Conservation (phyloP, 495 filamentous ascomycete species). For the Aspergillus avenaceus region DNA sequence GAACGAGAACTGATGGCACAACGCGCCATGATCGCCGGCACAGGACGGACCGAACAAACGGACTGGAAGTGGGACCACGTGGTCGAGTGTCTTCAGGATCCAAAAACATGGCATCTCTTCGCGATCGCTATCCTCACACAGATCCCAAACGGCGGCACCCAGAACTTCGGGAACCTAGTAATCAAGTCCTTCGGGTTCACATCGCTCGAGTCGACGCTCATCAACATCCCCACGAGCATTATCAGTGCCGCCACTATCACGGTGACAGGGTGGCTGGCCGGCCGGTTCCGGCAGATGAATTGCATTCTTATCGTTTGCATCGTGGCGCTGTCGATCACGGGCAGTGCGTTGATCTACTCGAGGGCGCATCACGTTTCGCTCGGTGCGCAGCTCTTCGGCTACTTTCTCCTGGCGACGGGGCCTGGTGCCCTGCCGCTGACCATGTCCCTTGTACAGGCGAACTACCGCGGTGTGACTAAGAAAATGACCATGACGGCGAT, state of each 20-base stretch:
- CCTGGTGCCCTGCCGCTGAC: slow-evolving; percentile 55
- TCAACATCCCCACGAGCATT: slow-evolving; percentile 39
- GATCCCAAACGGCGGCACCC: slow-evolving; percentile 41
- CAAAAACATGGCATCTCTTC: slow-evolving; percentile 58
- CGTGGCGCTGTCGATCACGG: slow-evolving; percentile 38
- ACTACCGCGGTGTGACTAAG: slow-evolving; percentile 65
- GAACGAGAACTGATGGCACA: slow-evolving; percentile 54
- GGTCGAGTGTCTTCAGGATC: slow-evolving; percentile 49
- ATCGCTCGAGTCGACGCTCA: slow-evolving; percentile 34
- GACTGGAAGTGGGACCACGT: slow-evolving; percentile 53
- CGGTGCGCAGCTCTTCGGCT: slow-evolving; percentile 51
- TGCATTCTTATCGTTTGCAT: slow-evolving; percentile 28
- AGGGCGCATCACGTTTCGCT: slow-evolving; percentile 45
- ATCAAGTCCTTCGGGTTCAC: slow-evolving; percentile 43
- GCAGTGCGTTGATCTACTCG: slow-evolving; percentile 57
- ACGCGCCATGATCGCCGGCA: slow-evolving; percentile 37
- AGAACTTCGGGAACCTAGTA: slow-evolving; percentile 44
- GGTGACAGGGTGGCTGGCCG: slow-evolving; percentile 35
- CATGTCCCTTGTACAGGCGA: slow-evolving; percentile 52
- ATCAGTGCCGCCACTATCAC: slow-evolving; percentile 35
- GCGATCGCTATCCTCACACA: slow-evolving; percentile 51
- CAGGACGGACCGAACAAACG: slow-evolving; percentile 49
- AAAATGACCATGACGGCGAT: slow-evolving; percentile 49
- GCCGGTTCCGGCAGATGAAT: slow-evolving; percentile 26
- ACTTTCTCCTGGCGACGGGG: slow-evolving; percentile 51